Evolutionary conservation across 208 protist species (phyloP).

Genomic region (Leishmania lainsoni): DNA sequence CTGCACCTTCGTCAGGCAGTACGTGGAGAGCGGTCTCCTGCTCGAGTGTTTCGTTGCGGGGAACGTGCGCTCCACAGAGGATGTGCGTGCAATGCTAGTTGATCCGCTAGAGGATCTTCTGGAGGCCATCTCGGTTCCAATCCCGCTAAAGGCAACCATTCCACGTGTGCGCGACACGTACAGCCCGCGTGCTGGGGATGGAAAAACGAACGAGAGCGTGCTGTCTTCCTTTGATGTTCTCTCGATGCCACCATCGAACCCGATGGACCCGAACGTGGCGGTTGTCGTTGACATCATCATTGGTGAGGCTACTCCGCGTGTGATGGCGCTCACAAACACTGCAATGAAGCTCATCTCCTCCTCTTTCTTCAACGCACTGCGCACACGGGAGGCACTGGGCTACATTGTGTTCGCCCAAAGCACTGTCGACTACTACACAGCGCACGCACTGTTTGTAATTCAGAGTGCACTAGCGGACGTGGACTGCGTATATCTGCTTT

Average conservation of each 20-base stretch:
- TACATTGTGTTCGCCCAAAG: slow-evolving; percentile 68
- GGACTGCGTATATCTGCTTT: slow-evolving; percentile 68
- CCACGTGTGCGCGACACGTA: slow-evolving; percentile 62
- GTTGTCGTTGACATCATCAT: slow-evolving; percentile 57
- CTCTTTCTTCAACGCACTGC: slow-evolving; percentile 72
- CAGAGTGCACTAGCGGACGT: slow-evolving; percentile 61
- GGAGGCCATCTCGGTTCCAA: slow-evolving; percentile 16
- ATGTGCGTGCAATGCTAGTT: slow-evolving; percentile 34
- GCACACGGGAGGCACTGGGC: slow-evolving; percentile 79
- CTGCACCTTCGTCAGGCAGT: slow-evolving; percentile 49
- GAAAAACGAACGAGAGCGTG: background rate
- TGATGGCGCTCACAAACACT: slow-evolving; percentile 38
- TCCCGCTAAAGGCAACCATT: slow-evolving; percentile 30
- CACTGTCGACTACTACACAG: slow-evolving; percentile 19
- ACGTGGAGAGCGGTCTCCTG: slow-evolving; percentile 49
- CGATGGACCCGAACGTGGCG: slow-evolving; percentile 48
- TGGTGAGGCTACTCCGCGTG: slow-evolving; percentile 50
- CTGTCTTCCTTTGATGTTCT: slow-evolving; percentile 42
- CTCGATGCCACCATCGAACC: slow-evolving; percentile 51
- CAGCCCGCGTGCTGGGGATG: slow-evolving; percentile 15
- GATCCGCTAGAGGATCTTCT: slow-evolving; percentile 41
- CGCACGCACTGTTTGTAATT: slow-evolving; percentile 53
- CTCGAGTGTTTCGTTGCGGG: slow-evolving; percentile 70
- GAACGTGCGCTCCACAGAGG: slow-evolving; percentile 50
- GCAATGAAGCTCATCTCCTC: slow-evolving; percentile 53